These are phyloP conservation scores for Halophytophthora batemanensis DNA, from an alignment of 352 stramenopile genomes.

Conservation along the genomic window DNA sequence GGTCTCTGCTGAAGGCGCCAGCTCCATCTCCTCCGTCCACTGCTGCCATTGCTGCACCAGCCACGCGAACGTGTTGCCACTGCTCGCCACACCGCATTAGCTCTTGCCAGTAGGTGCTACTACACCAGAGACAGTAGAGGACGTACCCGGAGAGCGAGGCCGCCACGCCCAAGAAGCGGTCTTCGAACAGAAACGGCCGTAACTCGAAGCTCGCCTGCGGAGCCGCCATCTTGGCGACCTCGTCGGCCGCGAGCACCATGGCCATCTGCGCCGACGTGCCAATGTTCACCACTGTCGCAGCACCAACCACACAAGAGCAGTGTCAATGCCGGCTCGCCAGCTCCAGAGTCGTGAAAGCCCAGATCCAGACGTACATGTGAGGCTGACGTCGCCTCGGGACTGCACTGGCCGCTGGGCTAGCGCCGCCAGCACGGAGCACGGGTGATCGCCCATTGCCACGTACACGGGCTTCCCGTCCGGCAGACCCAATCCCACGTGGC, in stretches of 20 bases:
- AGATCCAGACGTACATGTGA: constrained; percentile 36
- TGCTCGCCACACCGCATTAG: constrained; percentile 10
- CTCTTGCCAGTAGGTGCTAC: background rate
- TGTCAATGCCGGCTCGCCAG: constrained; percentile 1
- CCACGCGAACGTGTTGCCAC: constrained; percentile 70
- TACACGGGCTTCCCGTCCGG: constrained; percentile 35
- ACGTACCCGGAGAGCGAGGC: constrained; percentile 69
- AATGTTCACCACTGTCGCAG: constrained; percentile 70
- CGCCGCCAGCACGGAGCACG: constrained; percentile 63
- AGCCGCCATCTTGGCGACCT: constrained; percentile 22
- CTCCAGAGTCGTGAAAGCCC: background rate
- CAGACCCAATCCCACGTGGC: constrained; percentile 28
- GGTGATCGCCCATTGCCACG: constrained; percentile 78
- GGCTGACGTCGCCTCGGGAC: constrained; percentile 21
- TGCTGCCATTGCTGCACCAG: constrained; percentile 55
- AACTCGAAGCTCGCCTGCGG: constrained; percentile 57
- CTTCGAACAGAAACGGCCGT: constrained; percentile 57
- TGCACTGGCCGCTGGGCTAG: constrained; percentile 27
- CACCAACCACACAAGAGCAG: background rate
- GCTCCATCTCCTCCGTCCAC: constrained; percentile 51
- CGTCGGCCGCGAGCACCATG: constrained; percentile 46
- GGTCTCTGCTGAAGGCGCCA: background rate
- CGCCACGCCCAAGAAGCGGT: constrained; percentile 63
- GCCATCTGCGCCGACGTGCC: constrained; percentile 79
- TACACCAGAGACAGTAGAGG: background rate